Evolutionary conservation across 2,329 filamentous ascomycete genomes (phyloP).

Genomic region (Penicillium palitans): DNA sequence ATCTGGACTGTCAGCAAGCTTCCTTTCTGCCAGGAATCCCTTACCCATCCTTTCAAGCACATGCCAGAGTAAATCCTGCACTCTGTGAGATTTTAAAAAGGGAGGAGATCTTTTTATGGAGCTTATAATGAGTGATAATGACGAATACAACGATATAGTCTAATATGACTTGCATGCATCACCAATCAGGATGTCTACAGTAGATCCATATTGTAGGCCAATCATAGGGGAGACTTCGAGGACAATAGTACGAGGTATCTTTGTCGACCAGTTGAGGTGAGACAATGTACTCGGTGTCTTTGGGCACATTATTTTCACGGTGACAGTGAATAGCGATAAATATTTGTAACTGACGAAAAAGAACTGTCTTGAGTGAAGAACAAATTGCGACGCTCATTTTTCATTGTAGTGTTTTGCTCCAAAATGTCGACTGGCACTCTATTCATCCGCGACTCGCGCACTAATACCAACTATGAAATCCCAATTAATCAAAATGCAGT

Average conservation of each 20-base stretch:
- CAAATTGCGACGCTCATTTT: background rate
- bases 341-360: background rate
- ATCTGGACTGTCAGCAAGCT: conserved; percentile 70
- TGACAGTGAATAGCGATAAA: background rate
- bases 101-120: background rate
- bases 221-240: background rate
- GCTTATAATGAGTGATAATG: conserved; percentile 1
- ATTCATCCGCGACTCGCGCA: conserved; percentile 33
- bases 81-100: background rate
- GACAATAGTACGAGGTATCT: background rate
- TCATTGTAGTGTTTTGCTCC: background rate
- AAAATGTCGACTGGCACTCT: conserved; percentile 18
- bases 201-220: background rate
- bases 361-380: background rate
- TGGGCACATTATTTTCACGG: no score
- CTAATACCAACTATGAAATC: conserved; percentile 29
- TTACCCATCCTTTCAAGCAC: conserved; percentile 62
- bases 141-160: background rate
- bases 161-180: background rate
- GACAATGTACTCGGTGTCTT: background rate
- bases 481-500: conserved; percentile 33
- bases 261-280: background rate
- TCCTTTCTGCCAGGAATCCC: conserved; percentile 67
- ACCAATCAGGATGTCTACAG: background rate
- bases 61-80: conserved; percentile 58